Base-by-base conservation (phyloP, 2,329 filamentous ascomycete species). In the Dactylonectria estremocensis region DNA sequence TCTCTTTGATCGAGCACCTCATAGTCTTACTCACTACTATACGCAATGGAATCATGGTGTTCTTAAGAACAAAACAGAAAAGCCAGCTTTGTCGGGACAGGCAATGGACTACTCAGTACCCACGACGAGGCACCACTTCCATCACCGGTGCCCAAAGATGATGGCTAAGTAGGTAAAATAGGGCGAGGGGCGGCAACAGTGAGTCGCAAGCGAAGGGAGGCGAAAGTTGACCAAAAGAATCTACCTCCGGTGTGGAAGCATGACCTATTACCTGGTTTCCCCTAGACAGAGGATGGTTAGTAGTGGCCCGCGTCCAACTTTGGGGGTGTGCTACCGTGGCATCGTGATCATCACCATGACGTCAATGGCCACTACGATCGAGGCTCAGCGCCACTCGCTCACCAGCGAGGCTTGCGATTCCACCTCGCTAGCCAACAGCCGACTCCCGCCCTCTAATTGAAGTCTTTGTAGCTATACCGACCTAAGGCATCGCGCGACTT, bases 271-370 rank as follows among this genome's bases (percentile, higher is more conserved):
- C 24, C 28, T 53, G 11, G 31, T 7, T 28, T 28, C 49, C 24
- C 35, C 49, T 53, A 22, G 28, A n/a, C 28, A 35, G 28, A 35
- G 49, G 16, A 13, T 35, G 50, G n/a, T 37, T 53, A 53, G 50
- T 53, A 53, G n/a, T n/a, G 2, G 31, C 28, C 40, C 14, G 22
- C 24, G 18, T 46, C 54, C 5, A 18, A 18, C 13, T 31, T 55
- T 35, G n/a, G 13, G 46, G 49, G 56, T 62, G 58, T 61, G 24
- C 56, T 50, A 20, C 52, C n/a, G 22, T 43, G 22, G 53, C 73
- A 71, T 74, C 61, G 74, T 74, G 72, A 74, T 69, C 72, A 75
- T 75, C 70, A 74, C 68, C 61, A 69, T 77, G 75, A 77, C 75
- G 75, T 77, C 75, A 75, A 76, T 66, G 67, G 68, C 64, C 62